Evolutionary conservation across 2,329 filamentous ascomycete species (phyloP).

Genomic region (Tolypocladium ophioglossoides): DNA sequence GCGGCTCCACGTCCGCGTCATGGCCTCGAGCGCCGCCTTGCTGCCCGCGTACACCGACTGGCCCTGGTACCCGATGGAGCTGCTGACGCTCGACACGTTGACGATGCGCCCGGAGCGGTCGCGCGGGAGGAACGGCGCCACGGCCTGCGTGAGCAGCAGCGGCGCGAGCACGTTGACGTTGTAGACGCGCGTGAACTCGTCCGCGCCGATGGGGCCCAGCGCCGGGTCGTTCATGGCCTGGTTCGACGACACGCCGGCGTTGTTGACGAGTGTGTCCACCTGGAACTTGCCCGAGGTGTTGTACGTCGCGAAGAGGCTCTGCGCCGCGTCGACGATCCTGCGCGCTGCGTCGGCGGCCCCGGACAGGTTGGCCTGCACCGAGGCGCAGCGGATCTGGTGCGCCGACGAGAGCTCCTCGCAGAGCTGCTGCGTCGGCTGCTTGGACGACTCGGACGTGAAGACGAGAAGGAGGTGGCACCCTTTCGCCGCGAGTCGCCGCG

Average conservation of each 20-base stretch:
- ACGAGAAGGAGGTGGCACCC: conserved; percentile 49
- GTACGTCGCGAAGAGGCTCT: conserved; percentile 14
- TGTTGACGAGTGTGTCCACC: conserved; percentile 81
- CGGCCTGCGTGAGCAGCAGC: conserved; percentile 65
- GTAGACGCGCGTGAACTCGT: conserved; percentile 63
- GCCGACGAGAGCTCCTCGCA: conserved; percentile 32
- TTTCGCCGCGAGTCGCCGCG: conserved; percentile 46
- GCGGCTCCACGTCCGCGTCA: conserved; percentile 48
- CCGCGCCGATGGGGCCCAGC: conserved; percentile 39
- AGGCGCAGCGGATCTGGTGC: conserved; percentile 24
- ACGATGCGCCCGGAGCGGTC: conserved; percentile 52
- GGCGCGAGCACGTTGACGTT: conserved; percentile 75
- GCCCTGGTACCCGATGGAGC: conserved; percentile 41
- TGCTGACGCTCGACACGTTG: conserved; percentile 44
- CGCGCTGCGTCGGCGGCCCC: conserved; percentile 12
- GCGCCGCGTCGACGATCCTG: conserved; percentile 19
- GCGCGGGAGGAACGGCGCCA: conserved; percentile 55
- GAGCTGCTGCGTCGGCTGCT: conserved; percentile 33
- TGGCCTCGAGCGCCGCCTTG: conserved; percentile 48
- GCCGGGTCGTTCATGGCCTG: conserved; percentile 46
- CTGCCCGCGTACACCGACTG: conserved; percentile 47
- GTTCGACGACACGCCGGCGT: conserved; percentile 64
- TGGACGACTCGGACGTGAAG: conserved; percentile 47
- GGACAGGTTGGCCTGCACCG: conserved; percentile 19
- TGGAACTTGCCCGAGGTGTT: conserved; percentile 12